Evolutionary conservation across 441 rosid genomes (phyloP).

Genomic region (Biscutella auriculata): DNA sequence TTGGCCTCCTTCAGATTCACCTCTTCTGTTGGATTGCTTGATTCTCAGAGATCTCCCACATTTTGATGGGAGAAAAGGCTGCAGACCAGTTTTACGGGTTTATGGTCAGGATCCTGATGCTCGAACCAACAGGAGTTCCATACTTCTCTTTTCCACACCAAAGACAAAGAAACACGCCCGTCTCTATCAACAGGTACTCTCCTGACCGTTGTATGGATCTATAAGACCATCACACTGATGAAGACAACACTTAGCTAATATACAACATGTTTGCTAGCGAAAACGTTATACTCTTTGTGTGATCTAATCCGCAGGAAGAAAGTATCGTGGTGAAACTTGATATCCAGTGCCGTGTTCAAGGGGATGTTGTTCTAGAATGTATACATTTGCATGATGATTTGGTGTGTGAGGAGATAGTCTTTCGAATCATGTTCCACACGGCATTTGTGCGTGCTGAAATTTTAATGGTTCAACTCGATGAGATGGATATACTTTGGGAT

Average conservation of each 20-base stretch:
- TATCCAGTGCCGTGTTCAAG: conserved; percentile 70
- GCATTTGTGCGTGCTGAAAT: conserved; percentile 69
- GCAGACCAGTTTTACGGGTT: conserved; percentile 68
- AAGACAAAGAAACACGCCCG: conserved; percentile 51
- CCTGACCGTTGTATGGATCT: neutral
- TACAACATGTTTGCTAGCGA: conserved; percentile 7
- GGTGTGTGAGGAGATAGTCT: conserved; percentile 57
- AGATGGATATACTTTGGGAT: conserved; percentile 75
- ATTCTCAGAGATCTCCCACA: conserved; percentile 66
- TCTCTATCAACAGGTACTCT: conserved; percentile 49
- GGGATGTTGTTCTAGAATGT: conserved; percentile 91
- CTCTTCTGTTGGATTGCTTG: conserved; percentile 69
- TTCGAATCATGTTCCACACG: conserved; percentile 84
- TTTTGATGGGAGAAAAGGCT: conserved; percentile 62
- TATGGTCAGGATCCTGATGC: conserved; percentile 75
- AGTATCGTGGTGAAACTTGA: conserved; percentile 61
- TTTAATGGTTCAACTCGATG: conserved; percentile 57
- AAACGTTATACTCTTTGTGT: conserved; percentile 3
- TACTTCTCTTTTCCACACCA: conserved; percentile 62
- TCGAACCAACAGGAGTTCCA: conserved; percentile 65
- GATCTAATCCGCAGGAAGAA: conserved; percentile 53
- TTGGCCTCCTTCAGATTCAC: conserved; percentile 89
- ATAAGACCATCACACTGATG: neutral
- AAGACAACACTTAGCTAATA: neutral
- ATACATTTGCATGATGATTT: conserved; percentile 65